phyloP scores from a whole-genome alignment of 257 asterid species.

The Striga asiatica region DNA sequence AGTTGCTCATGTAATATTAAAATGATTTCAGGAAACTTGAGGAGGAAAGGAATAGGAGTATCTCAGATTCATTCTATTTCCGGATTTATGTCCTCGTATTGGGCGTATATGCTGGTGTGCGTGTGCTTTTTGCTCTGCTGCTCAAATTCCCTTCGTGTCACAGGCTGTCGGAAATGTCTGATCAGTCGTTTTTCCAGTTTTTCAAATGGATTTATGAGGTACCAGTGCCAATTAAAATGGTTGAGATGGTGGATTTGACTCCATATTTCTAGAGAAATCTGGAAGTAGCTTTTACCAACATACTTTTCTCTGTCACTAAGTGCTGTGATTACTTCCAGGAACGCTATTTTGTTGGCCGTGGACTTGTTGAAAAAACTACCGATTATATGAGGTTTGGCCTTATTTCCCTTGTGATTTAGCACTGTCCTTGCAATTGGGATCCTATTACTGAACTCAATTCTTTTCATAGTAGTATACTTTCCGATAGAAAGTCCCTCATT shows the following conservation, averaged over 20 bases:
- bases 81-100: constrained; percentile 80
- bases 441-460: neutral
- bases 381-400: constrained; percentile 72
- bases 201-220: constrained; percentile 99
- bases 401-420: constrained; percentile 12
- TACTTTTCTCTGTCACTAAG: constrained; percentile 2
- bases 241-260: constrained; percentile 1
- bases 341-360: constrained; percentile 98
- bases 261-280: neutral
- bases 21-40: constrained; percentile 57
- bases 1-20: constrained; percentile 16
- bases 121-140: constrained; percentile 58
- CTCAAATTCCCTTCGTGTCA: constrained; percentile 80
- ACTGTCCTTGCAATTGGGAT: constrained; percentile 1
- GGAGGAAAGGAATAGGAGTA: constrained; percentile 48
- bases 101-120: constrained; percentile 87
- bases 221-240: neutral
- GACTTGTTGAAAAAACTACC: constrained; percentile 81
- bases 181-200: constrained; percentile 90
- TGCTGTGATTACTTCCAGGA: constrained; percentile 45
- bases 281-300: neutral
- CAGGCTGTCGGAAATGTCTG: constrained; percentile 74
- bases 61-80: constrained; percentile 63
- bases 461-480: constrained; percentile 1
- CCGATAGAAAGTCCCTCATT: neutral